Conservation (phyloP, 2,329 filamentous ascomycete species). For the Daldinia sp. region DNA sequence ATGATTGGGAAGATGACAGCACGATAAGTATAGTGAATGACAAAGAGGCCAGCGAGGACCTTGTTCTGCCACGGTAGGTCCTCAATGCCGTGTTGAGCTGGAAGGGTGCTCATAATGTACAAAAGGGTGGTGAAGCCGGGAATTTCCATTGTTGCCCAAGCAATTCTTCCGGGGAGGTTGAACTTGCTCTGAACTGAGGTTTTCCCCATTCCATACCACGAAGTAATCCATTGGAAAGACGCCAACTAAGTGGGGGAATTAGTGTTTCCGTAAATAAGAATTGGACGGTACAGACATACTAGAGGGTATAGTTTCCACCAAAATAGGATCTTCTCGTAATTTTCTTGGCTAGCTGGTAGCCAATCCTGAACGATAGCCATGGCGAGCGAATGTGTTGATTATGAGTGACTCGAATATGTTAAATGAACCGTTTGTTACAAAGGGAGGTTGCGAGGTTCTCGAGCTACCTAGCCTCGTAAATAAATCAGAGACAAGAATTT, state of each 20-base stretch:
- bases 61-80: constrained; percentile 82
- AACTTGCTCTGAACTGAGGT: constrained; percentile 79
- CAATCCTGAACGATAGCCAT: constrained; percentile 66
- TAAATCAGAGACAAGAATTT: constrained; percentile 8
- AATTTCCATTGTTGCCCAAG: constrained; percentile 90
- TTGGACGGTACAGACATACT: constrained; percentile 53
- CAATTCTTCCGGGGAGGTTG: constrained; percentile 90
- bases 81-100: constrained; percentile 66
- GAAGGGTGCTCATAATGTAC: constrained; percentile 81
- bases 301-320: constrained; percentile 68
- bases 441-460: constrained; percentile 4
- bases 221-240: constrained; percentile 78
- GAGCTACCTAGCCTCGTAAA: constrained; percentile 8
- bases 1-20: constrained; percentile 84
- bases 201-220: constrained; percentile 93
- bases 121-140: constrained; percentile 81
- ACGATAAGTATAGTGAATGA: constrained; percentile 91
- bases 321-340: constrained; percentile 66
- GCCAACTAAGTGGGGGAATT: constrained; percentile 67
- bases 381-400: constrained; percentile 8
- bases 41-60: constrained; percentile 77
- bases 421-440: background rate
- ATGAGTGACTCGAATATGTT: background rate
- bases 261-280: constrained; percentile 8
- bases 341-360: constrained; percentile 69